Evolutionary conservation across 768 basidiomycete species (phyloP).

Genomic region (Pisolithus marmoratus): DNA sequence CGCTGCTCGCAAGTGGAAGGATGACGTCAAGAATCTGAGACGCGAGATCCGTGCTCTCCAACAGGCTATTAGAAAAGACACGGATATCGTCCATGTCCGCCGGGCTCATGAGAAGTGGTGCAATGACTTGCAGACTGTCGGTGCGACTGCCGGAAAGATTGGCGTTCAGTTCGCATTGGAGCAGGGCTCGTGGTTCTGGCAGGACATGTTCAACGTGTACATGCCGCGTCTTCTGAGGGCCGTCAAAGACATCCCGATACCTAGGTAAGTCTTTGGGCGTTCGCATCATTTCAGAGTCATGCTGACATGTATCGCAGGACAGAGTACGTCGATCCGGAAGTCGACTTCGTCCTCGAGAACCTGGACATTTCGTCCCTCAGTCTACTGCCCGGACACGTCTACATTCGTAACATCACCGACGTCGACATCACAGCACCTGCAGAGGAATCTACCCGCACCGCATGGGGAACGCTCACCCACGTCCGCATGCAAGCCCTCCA

Average conservation of each 20-base stretch:
- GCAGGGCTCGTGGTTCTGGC: conserved; percentile 71
- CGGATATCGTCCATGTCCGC: conserved; percentile 42
- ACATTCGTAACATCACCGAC: conserved; percentile 67
- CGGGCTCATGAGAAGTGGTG: conserved; percentile 45
- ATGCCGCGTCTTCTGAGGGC: conserved; percentile 49
- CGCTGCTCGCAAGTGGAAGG: conserved; percentile 45
- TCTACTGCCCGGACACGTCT: conserved; percentile 63
- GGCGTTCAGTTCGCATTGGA: conserved; percentile 51
- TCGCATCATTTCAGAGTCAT: background rate
- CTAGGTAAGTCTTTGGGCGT: conserved; percentile 40
- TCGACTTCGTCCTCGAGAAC: conserved; percentile 73
- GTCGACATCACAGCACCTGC: conserved; percentile 45
- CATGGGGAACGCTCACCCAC: conserved; percentile 60
- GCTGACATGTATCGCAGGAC: conserved; percentile 37
- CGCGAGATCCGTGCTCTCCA: conserved; percentile 40
- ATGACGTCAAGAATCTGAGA: conserved; percentile 41
- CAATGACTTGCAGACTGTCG: conserved; percentile 42
- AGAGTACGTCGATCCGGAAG: conserved; percentile 62
- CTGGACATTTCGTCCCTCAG: conserved; percentile 63
- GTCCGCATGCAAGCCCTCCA: conserved; percentile 62
- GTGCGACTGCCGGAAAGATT: conserved; percentile 31
- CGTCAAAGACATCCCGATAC: conserved; percentile 62
- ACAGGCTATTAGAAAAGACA: conserved; percentile 40
- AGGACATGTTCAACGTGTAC: conserved; percentile 78
- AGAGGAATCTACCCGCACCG: conserved; percentile 35